Percentiles rank a stretch among this genome's conserved stretches.
Evolutionary conservation across 164 flowering plant species (phyloP).

Genomic region (Hamamelis virginiana): DNA sequence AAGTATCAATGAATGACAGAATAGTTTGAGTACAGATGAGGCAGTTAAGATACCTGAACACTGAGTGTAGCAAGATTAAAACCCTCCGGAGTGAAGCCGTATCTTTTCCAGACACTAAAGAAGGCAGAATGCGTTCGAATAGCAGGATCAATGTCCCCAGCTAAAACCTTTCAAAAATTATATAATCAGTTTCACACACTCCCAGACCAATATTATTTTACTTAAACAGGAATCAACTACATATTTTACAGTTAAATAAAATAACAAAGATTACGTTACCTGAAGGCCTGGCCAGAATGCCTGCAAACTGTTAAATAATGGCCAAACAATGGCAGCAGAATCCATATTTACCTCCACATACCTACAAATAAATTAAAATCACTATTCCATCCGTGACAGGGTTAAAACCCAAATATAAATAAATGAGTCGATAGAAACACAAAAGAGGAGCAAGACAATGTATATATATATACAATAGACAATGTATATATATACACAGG

Average conservation of each 20-base stretch:
- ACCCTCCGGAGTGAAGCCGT: constrained; percentile 99
- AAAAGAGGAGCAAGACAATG: not conserved
- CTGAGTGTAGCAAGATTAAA: constrained; percentile 90
- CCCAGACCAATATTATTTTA: not conserved
- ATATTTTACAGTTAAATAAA: not conserved
- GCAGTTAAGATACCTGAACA: constrained; percentile 72
- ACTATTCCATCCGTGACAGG: not conserved
- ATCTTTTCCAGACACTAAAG: constrained; percentile 94
- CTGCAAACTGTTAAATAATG: constrained; percentile 93
- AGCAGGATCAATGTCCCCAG: constrained; percentile 96
- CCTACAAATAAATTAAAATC: constrained; percentile 43
- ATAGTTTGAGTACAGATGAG: not conserved
- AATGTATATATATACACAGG: constrained; percentile 1
- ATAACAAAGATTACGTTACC: constrained; percentile 35
- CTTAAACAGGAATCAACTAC: not conserved
- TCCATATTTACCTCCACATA: constrained; percentile 99
- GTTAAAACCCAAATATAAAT: not conserved
- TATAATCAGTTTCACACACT: constrained; percentile 16
- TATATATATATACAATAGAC: too few relatives aligned
- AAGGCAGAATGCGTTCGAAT: constrained; percentile 91
- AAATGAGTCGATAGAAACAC: not conserved
- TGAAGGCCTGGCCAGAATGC: constrained; percentile 99
- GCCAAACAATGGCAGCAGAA: constrained; percentile 97
- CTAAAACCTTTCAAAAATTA: constrained; percentile 70
- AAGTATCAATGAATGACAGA: not conserved